A percentile compares a stretch with the other conserved stretches of the same genome.
These are phyloP conservation scores for Camellia japonica DNA, from an alignment of 148 eudicot species.

Conservation along the genomic window DNA sequence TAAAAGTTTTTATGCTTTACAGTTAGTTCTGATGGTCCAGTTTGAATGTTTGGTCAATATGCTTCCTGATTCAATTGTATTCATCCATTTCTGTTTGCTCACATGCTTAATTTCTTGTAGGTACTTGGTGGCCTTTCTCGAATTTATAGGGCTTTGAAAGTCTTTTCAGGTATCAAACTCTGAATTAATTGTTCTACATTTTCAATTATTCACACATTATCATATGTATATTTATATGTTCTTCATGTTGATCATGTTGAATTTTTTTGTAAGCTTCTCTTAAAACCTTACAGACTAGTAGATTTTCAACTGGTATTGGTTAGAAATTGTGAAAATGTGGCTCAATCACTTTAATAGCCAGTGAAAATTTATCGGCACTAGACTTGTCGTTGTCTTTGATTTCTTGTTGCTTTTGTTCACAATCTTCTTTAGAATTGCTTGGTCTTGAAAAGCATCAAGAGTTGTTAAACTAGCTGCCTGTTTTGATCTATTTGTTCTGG, in stretches of 20 bases:
- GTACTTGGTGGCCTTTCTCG: neutral
- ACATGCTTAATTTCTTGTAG: conserved; percentile 12
- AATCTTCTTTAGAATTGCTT: neutral
- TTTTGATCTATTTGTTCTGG: conserved; percentile 8
- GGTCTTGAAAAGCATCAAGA: neutral
- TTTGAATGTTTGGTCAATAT: conserved; percentile 1
- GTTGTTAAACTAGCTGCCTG: neutral
- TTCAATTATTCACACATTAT: neutral
- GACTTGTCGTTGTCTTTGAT: too few species aligned
- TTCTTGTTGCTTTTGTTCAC: neutral
- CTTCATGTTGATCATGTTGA: too few species aligned
- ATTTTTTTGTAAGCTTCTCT: too few species aligned
- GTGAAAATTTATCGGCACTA: neutral
- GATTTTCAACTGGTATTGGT: too few species aligned
- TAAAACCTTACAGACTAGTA: too few species aligned
- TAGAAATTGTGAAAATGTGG: too few species aligned
- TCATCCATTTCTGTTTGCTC: conserved; percentile 4
- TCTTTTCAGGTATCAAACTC: conserved; percentile 22
- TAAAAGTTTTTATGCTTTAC: neutral
- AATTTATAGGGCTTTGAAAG: conserved; percentile 11
- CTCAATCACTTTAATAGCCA: neutral
- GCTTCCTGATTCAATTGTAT: neutral
- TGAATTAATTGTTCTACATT: neutral
- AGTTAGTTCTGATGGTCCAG: conserved; percentile 5
- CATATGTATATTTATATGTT: too few species aligned